Evolutionary conservation across 108 stramenopile genomes (phyloP).

Genomic region (Cylindrotheca closterium): DNA sequence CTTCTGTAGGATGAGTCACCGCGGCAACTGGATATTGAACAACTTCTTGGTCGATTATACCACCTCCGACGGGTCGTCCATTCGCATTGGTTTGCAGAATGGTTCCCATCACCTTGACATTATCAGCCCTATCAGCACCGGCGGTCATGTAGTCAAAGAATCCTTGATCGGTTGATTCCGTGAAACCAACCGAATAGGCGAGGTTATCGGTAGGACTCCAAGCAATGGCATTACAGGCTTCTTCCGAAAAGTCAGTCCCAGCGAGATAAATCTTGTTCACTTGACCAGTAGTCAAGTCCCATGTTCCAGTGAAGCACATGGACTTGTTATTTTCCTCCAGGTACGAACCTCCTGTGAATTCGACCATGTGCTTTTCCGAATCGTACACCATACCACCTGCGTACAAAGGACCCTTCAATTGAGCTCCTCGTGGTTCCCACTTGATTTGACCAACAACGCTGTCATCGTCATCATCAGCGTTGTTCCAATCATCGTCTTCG

Average conservation of each 20-base stretch:
- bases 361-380: constrained; percentile 9
- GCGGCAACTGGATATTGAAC: constrained; percentile 23
- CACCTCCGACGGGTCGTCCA: constrained; percentile 14
- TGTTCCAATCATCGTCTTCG: neutral
- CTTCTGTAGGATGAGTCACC: constrained; percentile 6
- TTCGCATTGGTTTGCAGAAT: constrained; percentile 12
- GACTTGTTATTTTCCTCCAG: neutral
- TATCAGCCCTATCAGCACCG: neutral
- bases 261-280: neutral
- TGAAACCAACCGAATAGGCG: constrained; percentile 15
- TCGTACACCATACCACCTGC: constrained; percentile 33
- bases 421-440: constrained; percentile 11
- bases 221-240: constrained; percentile 28
- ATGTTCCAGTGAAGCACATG: constrained; percentile 17
- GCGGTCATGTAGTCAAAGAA: neutral
- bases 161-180: constrained; percentile 11
- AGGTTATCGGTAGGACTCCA: constrained; percentile 13
- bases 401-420: constrained; percentile 15
- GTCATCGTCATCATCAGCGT: neutral
- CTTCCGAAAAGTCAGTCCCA: constrained; percentile 9
- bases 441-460: neutral
- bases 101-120: constrained; percentile 5
- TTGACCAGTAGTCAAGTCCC: constrained; percentile 13
- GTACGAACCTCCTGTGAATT: constrained; percentile 22
- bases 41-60: neutral